A percentile compares a stretch with the other conserved stretches of the same genome.
These are phyloP conservation scores for Apiotrichum domesticum DNA, from an alignment of 1,284 basidiomycete genomes.

Conservation along the genomic window DNA sequence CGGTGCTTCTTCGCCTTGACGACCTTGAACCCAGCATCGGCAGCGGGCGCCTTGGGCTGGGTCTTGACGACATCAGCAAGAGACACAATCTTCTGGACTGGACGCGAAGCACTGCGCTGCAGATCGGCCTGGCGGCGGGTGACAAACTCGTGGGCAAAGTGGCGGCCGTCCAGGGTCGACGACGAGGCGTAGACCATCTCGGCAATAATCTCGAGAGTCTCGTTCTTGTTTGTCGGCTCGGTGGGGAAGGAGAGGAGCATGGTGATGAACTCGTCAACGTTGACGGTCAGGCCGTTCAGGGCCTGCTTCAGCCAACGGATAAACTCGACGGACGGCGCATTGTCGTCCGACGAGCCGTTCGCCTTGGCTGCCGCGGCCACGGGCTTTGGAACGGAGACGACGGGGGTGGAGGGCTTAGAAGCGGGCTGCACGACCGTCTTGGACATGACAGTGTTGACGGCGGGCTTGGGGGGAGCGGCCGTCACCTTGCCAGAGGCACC, in stretches of 20 bases:
- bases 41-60: constrained; percentile 66
- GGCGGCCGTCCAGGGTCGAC: constrained; percentile 86
- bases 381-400: constrained; percentile 7
- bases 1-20: constrained; percentile 84
- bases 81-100: constrained; percentile 17
- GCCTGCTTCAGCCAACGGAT: constrained; percentile 85
- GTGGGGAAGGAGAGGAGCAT: constrained; percentile 87
- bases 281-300: constrained; percentile 58
- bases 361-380: constrained; percentile 12
- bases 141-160: constrained; percentile 88
- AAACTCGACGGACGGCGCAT: constrained; percentile 76
- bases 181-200: constrained; percentile 90
- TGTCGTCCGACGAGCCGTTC: constrained; percentile 48
- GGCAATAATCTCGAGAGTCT: constrained; percentile 77
- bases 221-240: constrained; percentile 57
- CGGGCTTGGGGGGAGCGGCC: constrained; percentile 44
- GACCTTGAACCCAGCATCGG: constrained; percentile 82
- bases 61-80: constrained; percentile 66
- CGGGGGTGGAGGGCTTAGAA: constrained; percentile 9
- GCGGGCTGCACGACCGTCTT: constrained; percentile 3
- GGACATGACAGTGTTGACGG: constrained; percentile 19
- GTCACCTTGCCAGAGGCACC: constrained; percentile 64
- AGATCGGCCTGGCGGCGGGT: constrained; percentile 76
- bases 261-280: constrained; percentile 81
- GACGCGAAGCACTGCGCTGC: constrained; percentile 9